Conservation (phyloP, 345 rosid species). For the Raphanus raphanistrum region DNA sequence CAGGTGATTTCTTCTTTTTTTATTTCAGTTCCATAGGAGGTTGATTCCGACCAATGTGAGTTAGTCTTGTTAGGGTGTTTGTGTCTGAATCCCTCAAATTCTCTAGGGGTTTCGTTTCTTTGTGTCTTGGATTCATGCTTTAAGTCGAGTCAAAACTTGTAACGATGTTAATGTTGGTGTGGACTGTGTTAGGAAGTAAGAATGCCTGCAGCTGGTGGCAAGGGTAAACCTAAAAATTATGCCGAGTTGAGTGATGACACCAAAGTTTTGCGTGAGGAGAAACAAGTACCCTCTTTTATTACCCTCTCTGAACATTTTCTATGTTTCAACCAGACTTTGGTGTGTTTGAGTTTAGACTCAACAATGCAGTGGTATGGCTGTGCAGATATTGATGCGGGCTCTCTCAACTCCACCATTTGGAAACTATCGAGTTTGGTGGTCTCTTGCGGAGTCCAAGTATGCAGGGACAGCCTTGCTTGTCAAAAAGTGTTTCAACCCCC, state of each 20-base stretch:
- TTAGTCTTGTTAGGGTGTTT: constrained; percentile 15
- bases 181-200: constrained; percentile 75
- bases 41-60: constrained; percentile 12
- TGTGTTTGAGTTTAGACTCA: background rate
- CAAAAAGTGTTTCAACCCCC: constrained; percentile 72
- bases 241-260: constrained; percentile 87
- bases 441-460: constrained; percentile 91
- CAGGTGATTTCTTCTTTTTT: constrained; percentile 50
- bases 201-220: constrained; percentile 97
- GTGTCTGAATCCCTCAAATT: background rate
- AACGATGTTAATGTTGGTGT: background rate
- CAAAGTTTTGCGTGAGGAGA: constrained; percentile 81
- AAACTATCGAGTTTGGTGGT: constrained; percentile 87
- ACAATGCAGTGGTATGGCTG: background rate
- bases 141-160: background rate
- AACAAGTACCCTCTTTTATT: constrained; percentile 50
- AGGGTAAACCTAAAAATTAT: constrained; percentile 68
- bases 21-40: background rate
- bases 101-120: constrained; percentile 12
- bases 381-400: constrained; percentile 75
- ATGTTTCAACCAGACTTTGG: background rate
- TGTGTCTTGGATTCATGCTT: background rate
- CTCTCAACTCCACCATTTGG: constrained; percentile 79
- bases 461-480: constrained; percentile 94
- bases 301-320: background rate